Conservation (phyloP, 1,284 basidiomycete species). For the Pseudozyma thailandica region DNA sequence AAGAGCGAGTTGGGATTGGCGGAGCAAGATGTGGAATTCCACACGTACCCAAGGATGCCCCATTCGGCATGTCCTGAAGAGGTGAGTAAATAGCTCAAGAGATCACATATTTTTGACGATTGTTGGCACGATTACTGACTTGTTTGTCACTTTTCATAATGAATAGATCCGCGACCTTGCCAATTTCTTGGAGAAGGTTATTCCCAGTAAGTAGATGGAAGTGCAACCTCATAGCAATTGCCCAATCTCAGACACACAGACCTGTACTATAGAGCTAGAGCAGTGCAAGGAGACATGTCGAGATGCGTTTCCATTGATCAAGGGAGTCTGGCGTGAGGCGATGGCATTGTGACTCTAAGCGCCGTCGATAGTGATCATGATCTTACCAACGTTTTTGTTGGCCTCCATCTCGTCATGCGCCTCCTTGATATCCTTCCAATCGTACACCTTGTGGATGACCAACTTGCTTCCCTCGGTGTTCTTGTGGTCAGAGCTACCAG, state of each 20-base stretch:
- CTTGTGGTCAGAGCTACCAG: conserved; percentile 8
- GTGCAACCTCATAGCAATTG: too few species aligned
- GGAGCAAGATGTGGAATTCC: conserved; percentile 47
- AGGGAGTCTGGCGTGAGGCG: background rate
- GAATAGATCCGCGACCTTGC: conserved; percentile 55
- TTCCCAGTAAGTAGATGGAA: conserved; percentile 35
- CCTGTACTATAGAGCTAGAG: conserved; percentile 8
- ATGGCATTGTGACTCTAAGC: conserved; percentile 9
- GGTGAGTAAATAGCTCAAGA: conserved; percentile 19
- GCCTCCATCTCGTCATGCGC: conserved; percentile 88
- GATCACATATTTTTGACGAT: background rate
- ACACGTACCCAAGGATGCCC: conserved; percentile 61
- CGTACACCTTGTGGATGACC: conserved; percentile 74
- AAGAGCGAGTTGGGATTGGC: conserved; percentile 51
- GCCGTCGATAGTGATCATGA: conserved; percentile 45
- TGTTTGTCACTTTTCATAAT: background rate
- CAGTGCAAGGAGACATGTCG: background rate
- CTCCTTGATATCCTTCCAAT: conserved; percentile 82
- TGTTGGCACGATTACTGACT: background rate
- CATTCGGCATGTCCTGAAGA: conserved; percentile 66
- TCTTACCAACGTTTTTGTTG: conserved; percentile 78
- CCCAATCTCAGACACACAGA: background rate
- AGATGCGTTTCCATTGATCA: background rate
- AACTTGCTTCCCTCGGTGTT: conserved; percentile 38
- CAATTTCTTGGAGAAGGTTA: conserved; percentile 52